These are phyloP conservation scores for Strobilomyces dryophilus DNA, from an alignment of 768 basidiomycete species.

Conservation along the genomic window DNA sequence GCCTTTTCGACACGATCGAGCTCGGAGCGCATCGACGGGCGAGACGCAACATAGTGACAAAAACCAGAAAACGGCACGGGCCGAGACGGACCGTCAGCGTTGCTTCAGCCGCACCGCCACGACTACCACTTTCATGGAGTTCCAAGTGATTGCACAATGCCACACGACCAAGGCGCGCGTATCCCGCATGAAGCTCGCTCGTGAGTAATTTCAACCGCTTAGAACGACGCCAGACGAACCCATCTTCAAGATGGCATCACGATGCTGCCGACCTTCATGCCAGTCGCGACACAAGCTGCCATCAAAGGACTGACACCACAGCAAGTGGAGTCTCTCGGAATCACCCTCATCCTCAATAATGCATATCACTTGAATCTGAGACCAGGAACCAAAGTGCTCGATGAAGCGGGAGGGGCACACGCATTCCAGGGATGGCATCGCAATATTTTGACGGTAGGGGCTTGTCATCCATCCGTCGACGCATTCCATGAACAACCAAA, in stretches of 20 bases:
- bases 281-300: slow-evolving; percentile 87
- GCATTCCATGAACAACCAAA: neutral
- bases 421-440: slow-evolving; percentile 84
- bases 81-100: slow-evolving; percentile 13
- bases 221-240: neutral
- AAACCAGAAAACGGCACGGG: slow-evolving; percentile 1
- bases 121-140: slow-evolving; percentile 52
- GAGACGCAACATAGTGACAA: slow-evolving; percentile 18
- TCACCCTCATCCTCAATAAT: slow-evolving; percentile 84
- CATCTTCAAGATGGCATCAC: slow-evolving; percentile 63
- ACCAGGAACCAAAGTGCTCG: slow-evolving; percentile 71
- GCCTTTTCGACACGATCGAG: slow-evolving; percentile 5
- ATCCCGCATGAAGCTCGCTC: slow-evolving; percentile 78
- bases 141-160: slow-evolving; percentile 79
- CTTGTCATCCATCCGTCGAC: neutral
- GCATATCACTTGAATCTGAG: slow-evolving; percentile 88
- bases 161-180: slow-evolving; percentile 79
- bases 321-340: slow-evolving; percentile 76
- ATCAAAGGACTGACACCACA: slow-evolving; percentile 89
- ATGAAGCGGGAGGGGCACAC: slow-evolving; percentile 81
- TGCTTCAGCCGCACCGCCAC: slow-evolving; percentile 14
- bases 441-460: slow-evolving; percentile 75
- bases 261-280: slow-evolving; percentile 89
- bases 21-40: slow-evolving; percentile 15
- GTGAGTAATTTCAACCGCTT: slow-evolving; percentile 38